Conservation (phyloP, 2,329 filamentous ascomycete genomes). For the Microcera coccophila region DNA sequence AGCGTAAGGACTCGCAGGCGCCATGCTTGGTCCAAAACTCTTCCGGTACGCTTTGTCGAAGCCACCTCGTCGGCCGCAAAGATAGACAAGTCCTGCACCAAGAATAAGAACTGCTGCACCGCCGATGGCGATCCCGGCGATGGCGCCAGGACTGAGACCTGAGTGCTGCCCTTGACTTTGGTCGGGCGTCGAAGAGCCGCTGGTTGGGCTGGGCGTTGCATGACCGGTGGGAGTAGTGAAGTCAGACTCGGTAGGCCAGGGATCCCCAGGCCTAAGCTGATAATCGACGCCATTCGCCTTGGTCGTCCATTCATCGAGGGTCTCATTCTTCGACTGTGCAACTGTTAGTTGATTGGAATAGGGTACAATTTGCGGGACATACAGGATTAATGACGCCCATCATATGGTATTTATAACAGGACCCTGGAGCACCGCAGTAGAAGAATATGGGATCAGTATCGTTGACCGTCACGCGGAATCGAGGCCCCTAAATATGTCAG, state of each 20-base stretch:
- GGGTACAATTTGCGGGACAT: conserved; percentile 19
- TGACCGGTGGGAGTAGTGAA: conserved; percentile 13
- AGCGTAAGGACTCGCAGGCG: neutral
- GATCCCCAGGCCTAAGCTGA: conserved; percentile 54
- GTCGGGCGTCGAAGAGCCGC: conserved; percentile 6
- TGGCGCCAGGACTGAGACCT: conserved; percentile 42
- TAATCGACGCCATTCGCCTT: conserved; percentile 46
- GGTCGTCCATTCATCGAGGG: conserved; percentile 45
- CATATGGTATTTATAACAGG: conserved; percentile 65
- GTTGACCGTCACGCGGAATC: conserved; percentile 48
- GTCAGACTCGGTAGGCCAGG: conserved; percentile 47
- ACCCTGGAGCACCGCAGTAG: conserved; percentile 65
- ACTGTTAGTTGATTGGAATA: neutral
- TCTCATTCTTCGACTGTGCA: conserved; percentile 44
- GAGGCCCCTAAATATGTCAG: conserved; percentile 35
- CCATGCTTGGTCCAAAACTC: conserved; percentile 17
- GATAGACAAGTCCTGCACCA: conserved; percentile 44
- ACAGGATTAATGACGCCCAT: conserved; percentile 72
- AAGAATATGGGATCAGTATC: conserved; percentile 62
- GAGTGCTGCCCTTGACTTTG: conserved; percentile 2
- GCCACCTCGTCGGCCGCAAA: conserved; percentile 40
- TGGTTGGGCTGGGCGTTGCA: conserved; percentile 2
- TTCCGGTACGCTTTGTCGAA: conserved; percentile 29
- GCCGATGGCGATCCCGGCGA: conserved; percentile 58
- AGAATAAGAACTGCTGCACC: conserved; percentile 41